Percentiles rank a stretch among this genome's conserved stretches.
These are phyloP conservation scores for Tricholoma matsutake DNA, from an alignment of 768 basidiomycete species.

Conservation along the genomic window DNA sequence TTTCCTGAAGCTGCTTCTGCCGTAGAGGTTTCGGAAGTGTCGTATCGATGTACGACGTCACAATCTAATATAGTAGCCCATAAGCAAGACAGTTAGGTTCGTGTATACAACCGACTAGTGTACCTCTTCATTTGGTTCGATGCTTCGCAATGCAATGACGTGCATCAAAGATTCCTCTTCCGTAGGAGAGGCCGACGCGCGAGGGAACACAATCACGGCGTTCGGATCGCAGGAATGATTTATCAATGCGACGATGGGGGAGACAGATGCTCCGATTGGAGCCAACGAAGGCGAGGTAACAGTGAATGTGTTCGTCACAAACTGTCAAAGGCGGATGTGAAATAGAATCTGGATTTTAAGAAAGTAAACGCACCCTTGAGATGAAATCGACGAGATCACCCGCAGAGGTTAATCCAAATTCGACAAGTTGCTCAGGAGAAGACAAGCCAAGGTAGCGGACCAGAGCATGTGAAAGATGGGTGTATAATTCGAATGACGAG, in stretches of 20 bases:
- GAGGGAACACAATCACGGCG: conserved; percentile 88
- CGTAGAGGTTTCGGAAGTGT: conserved; percentile 61
- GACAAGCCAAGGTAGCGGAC: conserved; percentile 65
- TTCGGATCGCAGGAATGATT: conserved; percentile 92
- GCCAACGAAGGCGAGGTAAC: conserved; percentile 74
- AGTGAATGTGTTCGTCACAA: conserved; percentile 89
- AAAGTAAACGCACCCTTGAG: conserved; percentile 53
- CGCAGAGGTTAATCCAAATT: conserved; percentile 53
- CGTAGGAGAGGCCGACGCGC: conserved; percentile 31
- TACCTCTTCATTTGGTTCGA: conserved; percentile 71
- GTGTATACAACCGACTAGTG: conserved; percentile 3
- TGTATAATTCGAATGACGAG: conserved; percentile 51
- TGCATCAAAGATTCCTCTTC: conserved; percentile 62
- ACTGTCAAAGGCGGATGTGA: conserved; percentile 43
- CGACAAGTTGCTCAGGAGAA: conserved; percentile 55
- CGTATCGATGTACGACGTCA: conserved; percentile 84
- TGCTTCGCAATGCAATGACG: conserved; percentile 66
- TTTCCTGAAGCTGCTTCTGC: conserved; percentile 55
- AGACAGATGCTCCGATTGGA: conserved; percentile 82
- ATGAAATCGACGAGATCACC: conserved; percentile 67
- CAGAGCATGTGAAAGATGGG: conserved; percentile 70
- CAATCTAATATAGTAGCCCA: conserved; percentile 45
- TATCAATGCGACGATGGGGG: conserved; percentile 73
- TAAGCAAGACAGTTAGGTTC: background rate
- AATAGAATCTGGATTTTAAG: background rate